These are phyloP conservation scores for Boletus sp. DNA, from an alignment of 768 basidiomycete genomes.

Conservation along the genomic window DNA sequence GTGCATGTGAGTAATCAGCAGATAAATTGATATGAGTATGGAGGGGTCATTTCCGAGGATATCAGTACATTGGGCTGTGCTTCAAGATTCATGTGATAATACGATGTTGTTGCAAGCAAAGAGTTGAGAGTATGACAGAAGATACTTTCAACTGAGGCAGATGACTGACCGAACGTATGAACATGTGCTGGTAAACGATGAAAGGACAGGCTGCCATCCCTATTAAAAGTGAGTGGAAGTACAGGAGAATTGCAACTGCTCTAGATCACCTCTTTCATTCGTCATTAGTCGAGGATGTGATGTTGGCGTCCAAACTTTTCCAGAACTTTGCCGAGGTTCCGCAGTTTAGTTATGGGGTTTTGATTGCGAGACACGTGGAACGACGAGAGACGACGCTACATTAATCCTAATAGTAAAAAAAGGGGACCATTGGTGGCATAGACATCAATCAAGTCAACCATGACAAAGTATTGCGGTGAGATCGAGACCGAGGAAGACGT, in stretches of 20 bases:
- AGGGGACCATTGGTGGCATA: not conserved
- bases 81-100: not conserved
- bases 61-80: not conserved
- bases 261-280: not conserved
- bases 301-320: not conserved
- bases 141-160: not conserved
- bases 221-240: not conserved
- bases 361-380: slow-evolving; percentile 8
- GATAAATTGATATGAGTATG: not conserved
- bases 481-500: not conserved
- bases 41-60: slow-evolving; percentile 18
- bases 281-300: not conserved
- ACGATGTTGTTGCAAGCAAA: not conserved
- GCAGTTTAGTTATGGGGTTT: slow-evolving; percentile 5
- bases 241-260: not conserved
- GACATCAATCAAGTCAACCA: not conserved
- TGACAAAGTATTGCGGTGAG: not conserved
- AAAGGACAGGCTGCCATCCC: not conserved
- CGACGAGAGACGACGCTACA: slow-evolving; percentile 5
- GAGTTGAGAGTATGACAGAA: not conserved
- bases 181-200: not conserved
- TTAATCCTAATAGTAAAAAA: slow-evolving; percentile 9
- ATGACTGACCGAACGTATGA: not conserved
- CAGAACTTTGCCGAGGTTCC: not conserved
- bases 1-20: slow-evolving; percentile 1